phyloP scores from a whole-genome alignment of 2,329 filamentous ascomycete genomes.

The Colletotrichum orchidophilum region DNA sequence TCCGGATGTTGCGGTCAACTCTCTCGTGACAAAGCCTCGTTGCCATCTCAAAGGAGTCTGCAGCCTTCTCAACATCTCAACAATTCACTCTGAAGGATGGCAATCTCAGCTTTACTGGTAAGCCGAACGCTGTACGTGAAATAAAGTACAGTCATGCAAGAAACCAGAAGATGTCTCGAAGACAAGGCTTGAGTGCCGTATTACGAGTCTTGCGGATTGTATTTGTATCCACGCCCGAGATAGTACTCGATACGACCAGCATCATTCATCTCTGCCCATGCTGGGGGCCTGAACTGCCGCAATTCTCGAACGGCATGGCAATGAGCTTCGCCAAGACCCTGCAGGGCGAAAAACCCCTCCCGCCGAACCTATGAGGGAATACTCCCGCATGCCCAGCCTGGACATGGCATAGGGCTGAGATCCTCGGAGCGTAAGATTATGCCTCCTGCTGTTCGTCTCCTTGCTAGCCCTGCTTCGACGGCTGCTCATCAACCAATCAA shows the following conservation, averaged over 20 bases:
- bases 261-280: not conserved
- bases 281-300: not conserved
- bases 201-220: not conserved
- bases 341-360: not conserved
- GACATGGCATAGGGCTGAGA: slow-evolving; percentile 27
- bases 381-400: slow-evolving; percentile 6
- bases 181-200: not conserved
- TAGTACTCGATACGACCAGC: too few relatives aligned
- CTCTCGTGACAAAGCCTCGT: not conserved
- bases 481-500: slow-evolving; percentile 14
- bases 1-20: not conserved
- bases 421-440: not conserved
- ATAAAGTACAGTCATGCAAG: not conserved
- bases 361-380: not conserved
- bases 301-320: not conserved
- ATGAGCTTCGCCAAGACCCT: slow-evolving; percentile 3
- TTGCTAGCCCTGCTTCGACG: slow-evolving; percentile 2
- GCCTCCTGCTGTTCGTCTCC: not conserved
- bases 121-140: not conserved
- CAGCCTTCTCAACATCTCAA: not conserved
- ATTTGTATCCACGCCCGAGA: not conserved
- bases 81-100: not conserved
- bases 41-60: not conserved
- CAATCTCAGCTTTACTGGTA: not conserved
- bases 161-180: not conserved